Percentiles rank a stretch among this genome's conserved stretches.
phyloP scores from a whole-genome alignment of 257 asterid genomes.

The Paraleonurus japonicus region DNA sequence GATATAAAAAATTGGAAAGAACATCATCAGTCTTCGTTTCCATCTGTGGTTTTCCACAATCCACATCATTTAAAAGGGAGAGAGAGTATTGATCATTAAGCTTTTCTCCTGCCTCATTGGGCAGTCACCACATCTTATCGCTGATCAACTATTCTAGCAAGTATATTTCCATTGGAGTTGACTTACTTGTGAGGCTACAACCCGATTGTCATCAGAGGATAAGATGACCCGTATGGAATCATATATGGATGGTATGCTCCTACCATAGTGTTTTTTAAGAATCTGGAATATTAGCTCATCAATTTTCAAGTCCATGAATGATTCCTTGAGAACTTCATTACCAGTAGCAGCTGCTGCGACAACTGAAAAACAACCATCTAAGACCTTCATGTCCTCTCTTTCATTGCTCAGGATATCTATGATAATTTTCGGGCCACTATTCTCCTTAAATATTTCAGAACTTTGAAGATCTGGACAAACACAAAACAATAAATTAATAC shows the following conservation, averaged over 20 bases:
- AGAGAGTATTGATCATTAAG: slow-evolving; percentile 4
- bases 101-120: slow-evolving; percentile 5
- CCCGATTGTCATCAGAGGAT: slow-evolving; percentile 86
- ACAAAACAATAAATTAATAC: slow-evolving; percentile 9
- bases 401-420: slow-evolving; percentile 49
- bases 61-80: not conserved
- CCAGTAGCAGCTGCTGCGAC: slow-evolving; percentile 88
- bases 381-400: slow-evolving; percentile 45
- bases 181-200: slow-evolving; percentile 91
- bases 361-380: slow-evolving; percentile 73
- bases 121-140: not conserved
- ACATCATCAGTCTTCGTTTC: not conserved
- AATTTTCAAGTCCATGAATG: slow-evolving; percentile 76
- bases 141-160: slow-evolving; percentile 16
- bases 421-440: slow-evolving; percentile 63
- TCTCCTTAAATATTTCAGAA: slow-evolving; percentile 66
- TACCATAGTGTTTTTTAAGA: slow-evolving; percentile 55
- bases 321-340: slow-evolving; percentile 88
- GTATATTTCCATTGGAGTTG: slow-evolving; percentile 9
- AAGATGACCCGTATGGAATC: slow-evolving; percentile 75
- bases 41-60: not conserved
- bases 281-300: slow-evolving; percentile 65
- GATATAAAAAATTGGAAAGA: not conserved
- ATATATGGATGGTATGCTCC: slow-evolving; percentile 61
- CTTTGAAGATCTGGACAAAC: slow-evolving; percentile 73